These are phyloP conservation scores for Aspergillus jensenii DNA, from an alignment of 2,329 filamentous ascomycete species.

Conservation along the genomic window DNA sequence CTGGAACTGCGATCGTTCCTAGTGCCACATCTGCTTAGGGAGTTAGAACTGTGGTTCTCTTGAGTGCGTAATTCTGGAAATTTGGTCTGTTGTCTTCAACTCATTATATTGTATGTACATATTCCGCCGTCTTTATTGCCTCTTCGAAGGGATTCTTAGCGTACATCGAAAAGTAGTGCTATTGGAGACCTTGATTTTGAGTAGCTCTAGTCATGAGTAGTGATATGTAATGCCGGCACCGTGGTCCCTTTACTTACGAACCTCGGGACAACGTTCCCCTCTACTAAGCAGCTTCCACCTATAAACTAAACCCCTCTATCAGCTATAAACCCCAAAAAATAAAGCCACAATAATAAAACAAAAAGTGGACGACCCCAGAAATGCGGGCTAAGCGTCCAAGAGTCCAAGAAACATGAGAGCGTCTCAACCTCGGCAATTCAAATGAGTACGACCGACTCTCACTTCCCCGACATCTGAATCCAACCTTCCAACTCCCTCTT, in stretches of 20 bases:
- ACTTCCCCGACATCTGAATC: not conserved
- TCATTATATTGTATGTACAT: not conserved
- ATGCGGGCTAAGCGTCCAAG: not conserved
- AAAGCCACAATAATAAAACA: not conserved
- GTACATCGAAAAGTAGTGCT: not conserved
- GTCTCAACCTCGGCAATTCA: not conserved
- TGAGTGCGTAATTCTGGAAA: not conserved
- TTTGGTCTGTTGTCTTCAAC: not conserved
- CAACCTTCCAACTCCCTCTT: not conserved
- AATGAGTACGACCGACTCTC: not conserved
- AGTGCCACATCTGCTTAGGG: not conserved
- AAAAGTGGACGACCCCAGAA: not conserved
- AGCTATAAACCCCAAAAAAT: not conserved
- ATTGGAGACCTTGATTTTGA: not conserved
- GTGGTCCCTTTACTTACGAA: too few relatives aligned
- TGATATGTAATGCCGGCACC: too few relatives aligned
- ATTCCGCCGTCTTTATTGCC: not conserved
- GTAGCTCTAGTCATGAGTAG: too few relatives aligned
- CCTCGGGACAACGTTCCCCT: too few relatives aligned
- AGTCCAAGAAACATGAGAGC: not conserved
- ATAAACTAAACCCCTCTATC: not conserved
- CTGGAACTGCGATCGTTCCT: constrained; percentile 11
- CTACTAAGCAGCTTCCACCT: too few relatives aligned
- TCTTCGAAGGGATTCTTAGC: not conserved
- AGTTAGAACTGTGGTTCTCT: not conserved